These are phyloP conservation scores for Lunasporangiospora selenospora DNA, from an alignment of 192 early-diverging fungal genomes.

Conservation along the genomic window DNA sequence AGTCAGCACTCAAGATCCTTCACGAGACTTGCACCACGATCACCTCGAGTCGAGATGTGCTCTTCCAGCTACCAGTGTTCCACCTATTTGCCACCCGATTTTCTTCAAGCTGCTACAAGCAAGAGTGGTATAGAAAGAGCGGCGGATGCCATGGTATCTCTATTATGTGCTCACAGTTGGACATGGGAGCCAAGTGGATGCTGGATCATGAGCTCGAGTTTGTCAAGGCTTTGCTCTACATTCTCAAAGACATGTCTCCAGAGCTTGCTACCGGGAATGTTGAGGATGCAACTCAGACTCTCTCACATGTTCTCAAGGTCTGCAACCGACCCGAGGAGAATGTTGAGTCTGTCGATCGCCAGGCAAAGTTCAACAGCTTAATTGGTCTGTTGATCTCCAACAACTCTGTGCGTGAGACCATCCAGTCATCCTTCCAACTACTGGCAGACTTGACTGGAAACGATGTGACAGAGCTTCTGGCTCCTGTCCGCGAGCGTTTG, in stretches of 20 bases:
- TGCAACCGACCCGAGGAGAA: conserved; percentile 66
- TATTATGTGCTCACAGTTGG: conserved; percentile 80
- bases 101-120: conserved; percentile 91
- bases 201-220: conserved; percentile 95
- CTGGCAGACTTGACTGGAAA: conserved; percentile 80
- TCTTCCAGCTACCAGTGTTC: conserved; percentile 75
- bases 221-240: conserved; percentile 89
- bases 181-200: conserved; percentile 91
- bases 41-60: conserved; percentile 62
- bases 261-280: conserved; percentile 80
- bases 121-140: conserved; percentile 84
- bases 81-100: conserved; percentile 84
- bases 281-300: conserved; percentile 73
- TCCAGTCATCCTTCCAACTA: conserved; percentile 81
- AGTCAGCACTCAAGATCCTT: conserved; percentile 68
- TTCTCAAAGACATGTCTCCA: conserved; percentile 89
- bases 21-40: conserved; percentile 64
- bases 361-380: conserved; percentile 78
- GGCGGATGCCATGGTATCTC: conserved; percentile 93
- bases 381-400: conserved; percentile 86
- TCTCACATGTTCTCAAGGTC: conserved; percentile 76
- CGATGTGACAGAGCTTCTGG: conserved; percentile 85
- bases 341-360: conserved; percentile 53
- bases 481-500: conserved; percentile 83
- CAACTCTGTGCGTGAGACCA: conserved; percentile 84